Evolutionary conservation across 2,329 filamentous ascomycete genomes (phyloP), one percentile per base, ranked within the genome.

Genomic region (Setomelanomma holmii): DNA sequence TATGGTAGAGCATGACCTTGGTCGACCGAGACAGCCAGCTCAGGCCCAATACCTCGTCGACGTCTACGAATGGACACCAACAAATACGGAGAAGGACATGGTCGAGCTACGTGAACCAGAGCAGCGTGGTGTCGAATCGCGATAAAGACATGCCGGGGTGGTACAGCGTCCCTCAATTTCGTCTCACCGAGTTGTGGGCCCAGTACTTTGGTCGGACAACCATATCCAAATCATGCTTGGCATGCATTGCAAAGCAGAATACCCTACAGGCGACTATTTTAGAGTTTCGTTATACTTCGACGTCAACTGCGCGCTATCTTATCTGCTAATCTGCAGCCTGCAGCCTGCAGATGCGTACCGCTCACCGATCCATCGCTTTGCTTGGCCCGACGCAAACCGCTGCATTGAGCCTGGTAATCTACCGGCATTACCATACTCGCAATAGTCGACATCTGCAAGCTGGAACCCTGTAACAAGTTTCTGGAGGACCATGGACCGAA

Each of bases 341-440:
- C 27, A 24, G 27, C 6, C 16, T 45, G 16, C 42, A 36, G 30
- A 35, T 27, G 33, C 24, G 42, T 38, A 45, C 42, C 42, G 23
- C 23, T 36, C 33, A 23, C 7, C 42, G 20, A 21, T 45, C 42
- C 42, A 36, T 45, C 42, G 42, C 33, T 23, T 30, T 7, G 7
- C 42, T 46, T 46, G 44, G 36, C 44, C 35, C 43, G 43, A 33
- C 24, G 33, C 43, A 23, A 40, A 33, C 20, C 35, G 44, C 34
- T 6, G 8, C 2, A 11, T 36, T 36, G 11, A 36, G 34, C 38
- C 19, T 23, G 38, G 27, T 19, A 35, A 42, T 42, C 30, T 3
- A 27, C 34, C 34, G 34, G 34, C n/a, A 36, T 10, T 30, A 10
- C 27, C 27, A 30, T 8, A 6, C 27, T 30, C n/a, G n/a, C n/a